Conservation (phyloP, 495 filamentous ascomycete genomes). For the Platismatia glauca region DNA sequence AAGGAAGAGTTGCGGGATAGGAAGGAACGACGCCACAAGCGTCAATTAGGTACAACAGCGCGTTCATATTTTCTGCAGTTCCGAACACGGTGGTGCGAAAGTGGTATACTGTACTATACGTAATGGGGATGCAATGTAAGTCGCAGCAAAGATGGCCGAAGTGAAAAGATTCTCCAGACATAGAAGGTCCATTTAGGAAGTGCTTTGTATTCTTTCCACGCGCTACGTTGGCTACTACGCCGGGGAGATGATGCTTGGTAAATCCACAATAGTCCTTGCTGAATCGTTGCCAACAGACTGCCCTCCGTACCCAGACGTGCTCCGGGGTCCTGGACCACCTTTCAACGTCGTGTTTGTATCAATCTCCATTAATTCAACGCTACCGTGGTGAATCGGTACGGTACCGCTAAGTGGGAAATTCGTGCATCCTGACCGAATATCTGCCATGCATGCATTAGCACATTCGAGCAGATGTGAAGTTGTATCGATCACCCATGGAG, state of each 20-base stretch:
- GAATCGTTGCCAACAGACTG: not conserved
- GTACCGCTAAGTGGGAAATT: not conserved
- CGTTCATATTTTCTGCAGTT: too few species aligned
- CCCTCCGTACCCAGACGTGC: not conserved
- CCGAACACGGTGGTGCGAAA: too few species aligned
- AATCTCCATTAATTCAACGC: constrained; percentile 2
- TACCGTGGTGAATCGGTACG: too few species aligned
- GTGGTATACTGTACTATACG: too few species aligned
- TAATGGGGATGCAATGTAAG: too few species aligned
- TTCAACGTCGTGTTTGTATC: not conserved
- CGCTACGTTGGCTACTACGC: not conserved
- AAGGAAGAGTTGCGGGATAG: too few species aligned
- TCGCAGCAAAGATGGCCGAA: not conserved
- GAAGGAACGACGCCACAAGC: too few species aligned
- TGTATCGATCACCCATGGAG: not conserved
- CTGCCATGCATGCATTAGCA: not conserved
- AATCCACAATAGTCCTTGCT: not conserved
- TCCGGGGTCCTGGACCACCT: not conserved
- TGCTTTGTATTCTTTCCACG: not conserved
- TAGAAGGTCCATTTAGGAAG: not conserved
- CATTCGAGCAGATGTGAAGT: not conserved
- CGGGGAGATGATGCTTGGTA: not conserved
- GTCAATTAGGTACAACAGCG: too few species aligned
- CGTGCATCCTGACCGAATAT: not conserved
- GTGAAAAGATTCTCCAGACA: not conserved